Percentiles rank a stretch among this genome's conserved stretches.
Evolutionary conservation across 768 basidiomycete species (phyloP).

Genomic region (Lactarius indigo): DNA sequence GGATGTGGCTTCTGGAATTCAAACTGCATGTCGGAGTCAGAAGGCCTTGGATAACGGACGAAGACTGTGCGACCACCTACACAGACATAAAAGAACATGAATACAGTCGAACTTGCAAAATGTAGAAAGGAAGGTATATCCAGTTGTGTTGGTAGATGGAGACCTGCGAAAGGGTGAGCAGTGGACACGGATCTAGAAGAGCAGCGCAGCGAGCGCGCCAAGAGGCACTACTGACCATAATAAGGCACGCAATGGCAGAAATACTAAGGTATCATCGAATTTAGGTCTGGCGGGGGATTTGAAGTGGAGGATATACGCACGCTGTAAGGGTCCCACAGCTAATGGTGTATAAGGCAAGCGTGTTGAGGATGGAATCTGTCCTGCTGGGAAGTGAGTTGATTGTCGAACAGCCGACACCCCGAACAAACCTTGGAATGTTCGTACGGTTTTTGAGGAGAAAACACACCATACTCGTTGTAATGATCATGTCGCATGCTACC

Average conservation of each 20-base stretch:
- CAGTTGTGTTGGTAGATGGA: not conserved
- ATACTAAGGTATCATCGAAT: not conserved
- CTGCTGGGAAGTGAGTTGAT: not conserved
- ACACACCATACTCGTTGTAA: constrained; percentile 1
- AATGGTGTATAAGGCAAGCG: not conserved
- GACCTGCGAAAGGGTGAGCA: not conserved
- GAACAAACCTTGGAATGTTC: not conserved
- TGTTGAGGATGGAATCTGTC: not conserved
- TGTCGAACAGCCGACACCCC: not conserved
- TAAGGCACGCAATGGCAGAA: not conserved
- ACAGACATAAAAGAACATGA: constrained; percentile 3
- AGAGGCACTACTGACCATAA: not conserved
- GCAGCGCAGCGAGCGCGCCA: not conserved
- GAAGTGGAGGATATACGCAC: not conserved
- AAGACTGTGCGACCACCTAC: not conserved
- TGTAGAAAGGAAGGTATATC: constrained; percentile 4
- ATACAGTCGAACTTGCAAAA: not conserved
- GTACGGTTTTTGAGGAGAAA: not conserved
- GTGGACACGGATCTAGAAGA: not conserved
- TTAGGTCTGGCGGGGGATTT: not conserved
- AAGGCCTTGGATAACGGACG: not conserved
- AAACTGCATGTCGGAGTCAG: not conserved
- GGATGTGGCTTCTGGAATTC: constrained; percentile 1
- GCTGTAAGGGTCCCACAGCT: constrained; percentile 3
- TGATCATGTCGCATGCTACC: not conserved